These are phyloP conservation scores for Boletus mariae DNA, from an alignment of 1,284 basidiomycete species.

Conservation along the genomic window DNA sequence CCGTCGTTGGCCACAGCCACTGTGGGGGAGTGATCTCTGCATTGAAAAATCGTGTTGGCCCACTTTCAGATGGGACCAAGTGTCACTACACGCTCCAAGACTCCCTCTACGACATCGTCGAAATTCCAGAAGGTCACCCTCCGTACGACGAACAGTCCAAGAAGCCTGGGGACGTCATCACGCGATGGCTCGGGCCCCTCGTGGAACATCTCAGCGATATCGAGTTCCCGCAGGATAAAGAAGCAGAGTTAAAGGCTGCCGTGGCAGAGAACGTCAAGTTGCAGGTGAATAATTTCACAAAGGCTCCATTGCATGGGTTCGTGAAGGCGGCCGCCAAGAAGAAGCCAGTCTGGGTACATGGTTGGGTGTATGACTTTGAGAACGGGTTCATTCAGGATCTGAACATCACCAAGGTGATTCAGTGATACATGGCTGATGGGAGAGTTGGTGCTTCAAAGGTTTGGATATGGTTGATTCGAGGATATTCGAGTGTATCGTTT, in stretches of 20 bases:
- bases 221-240: slow-evolving; percentile 30
- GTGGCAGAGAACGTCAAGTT: slow-evolving; percentile 75
- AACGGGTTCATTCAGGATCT: slow-evolving; percentile 71
- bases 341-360: slow-evolving; percentile 66
- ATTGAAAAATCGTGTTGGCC: slow-evolving; percentile 2
- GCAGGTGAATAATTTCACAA: slow-evolving; percentile 58
- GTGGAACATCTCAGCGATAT: slow-evolving; percentile 40
- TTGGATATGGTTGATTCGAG: too few species aligned
- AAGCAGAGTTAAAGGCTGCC: slow-evolving; percentile 34
- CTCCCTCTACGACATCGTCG: not conserved
- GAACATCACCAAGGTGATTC: slow-evolving; percentile 41
- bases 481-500: too few species aligned
- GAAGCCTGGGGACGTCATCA: slow-evolving; percentile 36
- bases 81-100: slow-evolving; percentile 13
- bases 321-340: slow-evolving; percentile 64
- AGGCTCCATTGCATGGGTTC: slow-evolving; percentile 55
- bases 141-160: slow-evolving; percentile 11
- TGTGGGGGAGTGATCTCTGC: slow-evolving; percentile 24
- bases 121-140: not conserved
- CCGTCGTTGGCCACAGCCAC: slow-evolving; percentile 27
- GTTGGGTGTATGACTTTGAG: slow-evolving; percentile 79
- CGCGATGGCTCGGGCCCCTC: slow-evolving; percentile 72
- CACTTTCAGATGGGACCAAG: not conserved
- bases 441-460: too few species aligned
- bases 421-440: not conserved